Evolutionary conservation across 306 rosid species (phyloP).

Genomic region (Phaseolus lunatus): DNA sequence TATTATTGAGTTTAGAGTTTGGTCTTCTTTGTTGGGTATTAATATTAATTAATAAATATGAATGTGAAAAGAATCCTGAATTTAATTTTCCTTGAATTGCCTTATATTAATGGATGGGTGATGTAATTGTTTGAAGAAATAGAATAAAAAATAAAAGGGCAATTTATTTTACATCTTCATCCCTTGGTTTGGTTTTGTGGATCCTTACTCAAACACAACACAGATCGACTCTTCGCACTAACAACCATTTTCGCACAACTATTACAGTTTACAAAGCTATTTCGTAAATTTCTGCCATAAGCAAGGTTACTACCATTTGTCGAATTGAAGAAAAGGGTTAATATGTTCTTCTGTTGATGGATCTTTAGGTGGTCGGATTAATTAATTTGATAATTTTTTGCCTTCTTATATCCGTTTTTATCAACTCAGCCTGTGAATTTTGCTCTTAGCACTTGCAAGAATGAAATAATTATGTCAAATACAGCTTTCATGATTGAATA

Average conservation of each 20-base stretch:
- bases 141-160: not conserved
- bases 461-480: not conserved
- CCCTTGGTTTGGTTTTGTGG: not conserved
- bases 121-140: not conserved
- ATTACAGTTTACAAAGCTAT: not conserved
- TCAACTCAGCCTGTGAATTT: not conserved
- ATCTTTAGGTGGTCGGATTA: not conserved
- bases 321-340: not conserved
- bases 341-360: not conserved
- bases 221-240: not conserved
- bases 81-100: too few species aligned
- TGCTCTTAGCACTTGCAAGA: not conserved
- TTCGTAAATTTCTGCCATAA: not conserved
- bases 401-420: not conserved
- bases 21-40: too few species aligned
- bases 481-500: not conserved
- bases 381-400: not conserved
- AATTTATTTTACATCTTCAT: not conserved
- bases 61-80: not conserved
- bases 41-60: too few species aligned
- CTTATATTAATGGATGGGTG: too few species aligned
- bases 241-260: not conserved
- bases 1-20: not conserved
- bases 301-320: not conserved
- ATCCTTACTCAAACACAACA: not conserved